Conservation (phyloP, 179 eudicot genomes). For the Spergularia azorica region DNA sequence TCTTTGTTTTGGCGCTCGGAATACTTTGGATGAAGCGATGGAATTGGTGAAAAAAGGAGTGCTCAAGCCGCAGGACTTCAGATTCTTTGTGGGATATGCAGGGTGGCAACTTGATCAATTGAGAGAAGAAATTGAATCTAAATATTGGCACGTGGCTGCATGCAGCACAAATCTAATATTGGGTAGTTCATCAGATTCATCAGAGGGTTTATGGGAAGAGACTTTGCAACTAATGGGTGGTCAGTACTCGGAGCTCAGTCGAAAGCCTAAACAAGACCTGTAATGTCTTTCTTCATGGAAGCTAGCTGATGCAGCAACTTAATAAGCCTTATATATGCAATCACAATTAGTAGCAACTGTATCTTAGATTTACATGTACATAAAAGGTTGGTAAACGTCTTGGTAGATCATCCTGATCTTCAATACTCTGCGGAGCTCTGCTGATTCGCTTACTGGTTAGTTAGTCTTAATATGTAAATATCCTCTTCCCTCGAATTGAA, state of each 20-base stretch:
- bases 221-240: constrained; percentile 96
- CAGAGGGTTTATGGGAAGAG: constrained; percentile 86
- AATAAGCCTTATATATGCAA: constrained; percentile 16
- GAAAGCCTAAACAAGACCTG: constrained; percentile 86
- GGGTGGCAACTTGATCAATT: constrained; percentile 97
- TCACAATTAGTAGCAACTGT: constrained; percentile 9
- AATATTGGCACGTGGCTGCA: constrained; percentile 91
- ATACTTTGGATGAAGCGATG: constrained; percentile 83
- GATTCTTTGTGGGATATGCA: constrained; percentile 91
- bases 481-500: background rate
- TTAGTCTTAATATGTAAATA: background rate
- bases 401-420: constrained; percentile 2
- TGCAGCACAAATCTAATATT: constrained; percentile 73
- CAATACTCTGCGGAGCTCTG: constrained; percentile 21
- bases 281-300: constrained; percentile 14
- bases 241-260: constrained; percentile 89
- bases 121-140: constrained; percentile 72
- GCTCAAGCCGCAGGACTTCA: constrained; percentile 76
- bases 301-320: background rate
- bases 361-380: constrained; percentile 31
- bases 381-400: constrained; percentile 24
- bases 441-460: constrained; percentile 1
- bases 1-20: constrained; percentile 70
- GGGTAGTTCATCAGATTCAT: constrained; percentile 42
- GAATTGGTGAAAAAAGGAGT: constrained; percentile 71